Evolutionary conservation across 768 basidiomycete species (phyloP), one percentile per base, ranked within the genome.

Genomic region (Russula griseocarnosa): DNA sequence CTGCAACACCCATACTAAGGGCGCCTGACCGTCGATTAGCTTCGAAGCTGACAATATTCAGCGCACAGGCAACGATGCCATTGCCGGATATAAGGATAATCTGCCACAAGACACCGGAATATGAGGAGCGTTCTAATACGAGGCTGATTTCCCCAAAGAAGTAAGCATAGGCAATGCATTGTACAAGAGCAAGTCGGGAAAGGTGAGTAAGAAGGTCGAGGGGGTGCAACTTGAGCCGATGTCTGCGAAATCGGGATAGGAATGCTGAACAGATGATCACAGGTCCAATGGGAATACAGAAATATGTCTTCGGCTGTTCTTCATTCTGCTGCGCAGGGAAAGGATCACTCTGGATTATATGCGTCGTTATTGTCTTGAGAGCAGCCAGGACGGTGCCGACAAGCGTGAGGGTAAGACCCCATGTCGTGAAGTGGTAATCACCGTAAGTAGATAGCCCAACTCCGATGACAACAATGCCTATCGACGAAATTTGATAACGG

Each of bases 381-480:
- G 97, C 89, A 6, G 97, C 97, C 42, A 99, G 83, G 58, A 96
- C 73, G 0, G 96, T 94, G 50, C 97, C 97, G 20, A 94, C 75
- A 16, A 99, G 81, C 0, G 97, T 98, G 24, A 99, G 81, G 71
- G 91, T 69, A 62, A 98, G 83, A 5, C 97, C 97, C 74, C 84
- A 84, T 2, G 79, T 74, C 1, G 94, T 97, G 75, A 89, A 97
- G 70, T 92, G 89, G 76, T 97, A 98, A 71, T 98, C 95, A 59
- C 95, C 97, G 62, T 93, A 96, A 7, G 94, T 97, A 14, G 97
- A 93, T 57, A 99, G 84, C 5, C 86, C 92, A 14, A 99, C 97
- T 16, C 97, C 96, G 1, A 81, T 81, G 22, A 97, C 83, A 38
- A 98, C 94, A 0, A 95, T 94, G 7, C 91, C 66, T 44, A 98